Evolutionary conservation across 108 stramenopile genomes (phyloP).

Genomic region (Tribonema minus): DNA sequence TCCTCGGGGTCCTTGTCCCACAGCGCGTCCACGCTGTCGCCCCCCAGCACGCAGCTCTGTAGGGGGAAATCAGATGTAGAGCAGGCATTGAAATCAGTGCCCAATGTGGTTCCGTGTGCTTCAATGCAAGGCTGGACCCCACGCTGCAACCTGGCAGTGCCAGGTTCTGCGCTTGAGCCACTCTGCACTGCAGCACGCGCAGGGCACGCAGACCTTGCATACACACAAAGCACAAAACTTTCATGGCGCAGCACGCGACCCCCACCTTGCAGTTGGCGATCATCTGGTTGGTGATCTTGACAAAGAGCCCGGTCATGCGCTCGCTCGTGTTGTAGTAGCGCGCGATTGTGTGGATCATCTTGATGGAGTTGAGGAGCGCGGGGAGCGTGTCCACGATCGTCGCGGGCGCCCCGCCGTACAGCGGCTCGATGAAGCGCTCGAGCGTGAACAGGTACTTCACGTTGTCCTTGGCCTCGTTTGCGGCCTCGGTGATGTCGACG

Average conservation of each 20-base stretch:
- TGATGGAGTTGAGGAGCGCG: conserved; percentile 79
- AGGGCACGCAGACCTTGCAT: too few species aligned
- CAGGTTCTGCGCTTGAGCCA: too few species aligned
- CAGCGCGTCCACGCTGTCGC: conserved; percentile 55
- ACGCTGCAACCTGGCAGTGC: too few species aligned
- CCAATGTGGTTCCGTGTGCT: too few species aligned
- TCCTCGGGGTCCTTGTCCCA: conserved; percentile 72
- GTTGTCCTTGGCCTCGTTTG: conserved; percentile 86
- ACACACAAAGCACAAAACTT: too few species aligned
- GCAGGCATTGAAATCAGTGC: too few species aligned
- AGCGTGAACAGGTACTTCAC: conserved; percentile 81
- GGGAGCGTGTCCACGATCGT: conserved; percentile 80
- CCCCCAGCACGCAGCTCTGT: conserved; percentile 43
- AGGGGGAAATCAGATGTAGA: too few species aligned
- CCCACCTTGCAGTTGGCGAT: conserved; percentile 72
- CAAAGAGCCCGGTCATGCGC: conserved; percentile 65
- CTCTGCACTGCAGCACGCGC: too few species aligned
- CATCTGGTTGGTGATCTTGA: conserved; percentile 83
- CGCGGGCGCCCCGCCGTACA: conserved; percentile 73
- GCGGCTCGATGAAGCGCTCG: conserved; percentile 76
- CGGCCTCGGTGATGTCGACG: conserved; percentile 77
- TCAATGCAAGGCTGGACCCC: too few species aligned
- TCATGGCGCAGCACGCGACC: too few species aligned
- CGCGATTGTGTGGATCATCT: conserved; percentile 87
- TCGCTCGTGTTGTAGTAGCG: conserved; percentile 57